phyloP scores from a whole-genome alignment of 2,329 filamentous ascomycete genomes.

The Daldinia eschscholtzii region DNA sequence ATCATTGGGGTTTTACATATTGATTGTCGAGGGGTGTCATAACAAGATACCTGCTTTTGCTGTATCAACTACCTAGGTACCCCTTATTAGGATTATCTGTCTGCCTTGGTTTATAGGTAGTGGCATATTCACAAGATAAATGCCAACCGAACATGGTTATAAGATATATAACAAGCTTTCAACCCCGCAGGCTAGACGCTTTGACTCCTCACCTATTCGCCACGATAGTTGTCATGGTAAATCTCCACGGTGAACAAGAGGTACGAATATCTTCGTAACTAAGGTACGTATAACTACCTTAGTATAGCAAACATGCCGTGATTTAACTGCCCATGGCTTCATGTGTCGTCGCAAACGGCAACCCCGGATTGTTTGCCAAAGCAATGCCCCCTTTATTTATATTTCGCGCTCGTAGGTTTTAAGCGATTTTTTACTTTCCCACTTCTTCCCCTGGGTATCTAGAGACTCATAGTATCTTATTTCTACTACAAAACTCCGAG shows the following conservation, averaged over 20 bases:
- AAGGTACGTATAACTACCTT: background rate
- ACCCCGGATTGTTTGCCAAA: background rate
- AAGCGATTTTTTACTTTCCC: background rate
- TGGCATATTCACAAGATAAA: background rate
- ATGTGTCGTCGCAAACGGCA: background rate
- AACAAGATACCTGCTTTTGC: background rate
- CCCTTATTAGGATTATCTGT: background rate
- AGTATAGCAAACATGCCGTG: too few relatives aligned
- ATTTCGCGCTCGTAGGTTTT: background rate
- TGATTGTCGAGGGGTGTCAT: background rate
- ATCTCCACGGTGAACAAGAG: background rate
- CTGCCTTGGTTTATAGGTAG: background rate
- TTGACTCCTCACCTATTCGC: background rate
- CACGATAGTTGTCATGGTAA: background rate
- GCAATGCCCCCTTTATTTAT: background rate
- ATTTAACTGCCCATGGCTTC: background rate
- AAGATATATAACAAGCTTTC: background rate
- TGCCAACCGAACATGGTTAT: background rate
- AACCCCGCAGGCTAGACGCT: background rate
- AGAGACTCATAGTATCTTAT: background rate
- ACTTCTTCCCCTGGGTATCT: background rate
- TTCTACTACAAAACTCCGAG: background rate
- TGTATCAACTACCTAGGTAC: background rate
- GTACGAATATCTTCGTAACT: background rate
- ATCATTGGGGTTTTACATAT: background rate